Base-by-base conservation (phyloP, 495 filamentous ascomycete genomes). In the Tuber melanosporum region DNA sequence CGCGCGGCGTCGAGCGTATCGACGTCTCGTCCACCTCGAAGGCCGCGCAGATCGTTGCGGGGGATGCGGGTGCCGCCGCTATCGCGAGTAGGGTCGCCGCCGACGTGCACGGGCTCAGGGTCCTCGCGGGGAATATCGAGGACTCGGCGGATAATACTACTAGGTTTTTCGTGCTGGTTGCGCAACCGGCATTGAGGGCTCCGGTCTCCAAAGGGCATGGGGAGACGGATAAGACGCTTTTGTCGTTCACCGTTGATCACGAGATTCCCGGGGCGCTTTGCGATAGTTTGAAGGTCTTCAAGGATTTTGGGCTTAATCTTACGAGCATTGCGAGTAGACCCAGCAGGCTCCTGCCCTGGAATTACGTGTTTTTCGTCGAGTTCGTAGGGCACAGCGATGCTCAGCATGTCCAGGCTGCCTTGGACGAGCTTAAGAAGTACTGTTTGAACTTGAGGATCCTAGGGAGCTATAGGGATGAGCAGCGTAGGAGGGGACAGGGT, bases 351-450 rank as follows among this genome's bases (percentile, higher is more conserved):
- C 85, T 85, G 74, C 88, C 91, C 44, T 98, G 97, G 91, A 90
- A 95, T 82, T 99, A 99, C 85, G 88, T 97, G 42, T 98, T 98
- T 85, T 91, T 99, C 84, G 91, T 97, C 36, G 95, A 98, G 86
- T 93, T 97, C 83, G 88, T 92, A 83, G 90, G 91, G 47, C 83
- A 86, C 62, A 88, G 88, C 71, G 86, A 86, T 42, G 83, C 85
- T 42, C 87, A 87, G 43, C 84, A 85, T 73, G 89, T 91, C 1
- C 86, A 87, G 73, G 73, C 77, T n/a, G 88, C 87, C 14, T 78
- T 90, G 75, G 80, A 83, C 70, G 88, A 87, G 71, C 77, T 93
- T 66, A 82, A 82, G 5, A 83, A 83, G 49, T 82, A 78, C 73
- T 80, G 77, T 41, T 42, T 45, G 15, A 77, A 57, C 26, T 52